phyloP scores from a whole-genome alignment of 371 early-diverging fungal genomes.

The Dinochytrium kinnereticum region DNA sequence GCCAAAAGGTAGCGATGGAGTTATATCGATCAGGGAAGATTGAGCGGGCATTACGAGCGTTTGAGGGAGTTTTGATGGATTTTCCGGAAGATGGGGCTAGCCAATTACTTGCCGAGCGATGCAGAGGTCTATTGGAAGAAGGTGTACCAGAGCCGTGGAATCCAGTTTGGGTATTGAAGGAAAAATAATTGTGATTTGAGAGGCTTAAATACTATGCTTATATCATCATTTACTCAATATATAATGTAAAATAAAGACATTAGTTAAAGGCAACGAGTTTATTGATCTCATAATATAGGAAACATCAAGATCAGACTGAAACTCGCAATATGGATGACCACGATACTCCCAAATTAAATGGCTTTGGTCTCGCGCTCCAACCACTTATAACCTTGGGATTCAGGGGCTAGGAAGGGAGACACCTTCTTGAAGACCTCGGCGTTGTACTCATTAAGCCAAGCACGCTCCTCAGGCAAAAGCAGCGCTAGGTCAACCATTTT shows the following conservation, averaged over 20 bases:
- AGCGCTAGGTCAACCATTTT: slow-evolving; percentile 74
- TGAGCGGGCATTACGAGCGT: neutral
- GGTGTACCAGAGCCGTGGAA: neutral
- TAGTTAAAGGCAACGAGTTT: no score
- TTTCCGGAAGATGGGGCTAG: neutral
- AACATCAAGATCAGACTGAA: no score
- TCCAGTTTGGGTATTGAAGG: neutral
- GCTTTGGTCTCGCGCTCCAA: slow-evolving; percentile 53
- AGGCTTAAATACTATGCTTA: no score
- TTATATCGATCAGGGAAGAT: neutral
- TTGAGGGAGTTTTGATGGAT: neutral
- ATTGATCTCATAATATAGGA: no score
- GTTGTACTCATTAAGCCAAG: slow-evolving; percentile 91
- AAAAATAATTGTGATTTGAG: no score
- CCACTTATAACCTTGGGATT: slow-evolving; percentile 73
- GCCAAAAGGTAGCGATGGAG: neutral
- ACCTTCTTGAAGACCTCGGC: slow-evolving; percentile 74
- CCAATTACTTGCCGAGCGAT: neutral
- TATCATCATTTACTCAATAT: no score
- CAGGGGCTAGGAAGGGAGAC: slow-evolving; percentile 71
- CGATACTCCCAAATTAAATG: slow-evolving; percentile 33
- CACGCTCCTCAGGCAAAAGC: slow-evolving; percentile 71
- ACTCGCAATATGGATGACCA: no score
- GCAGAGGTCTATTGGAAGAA: neutral
- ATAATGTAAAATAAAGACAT: no score